Evolutionary conservation across 495 filamentous ascomycete species (phyloP), one percentile per base, ranked within the genome.

Genomic region (Aspergillus homomorphus): DNA sequence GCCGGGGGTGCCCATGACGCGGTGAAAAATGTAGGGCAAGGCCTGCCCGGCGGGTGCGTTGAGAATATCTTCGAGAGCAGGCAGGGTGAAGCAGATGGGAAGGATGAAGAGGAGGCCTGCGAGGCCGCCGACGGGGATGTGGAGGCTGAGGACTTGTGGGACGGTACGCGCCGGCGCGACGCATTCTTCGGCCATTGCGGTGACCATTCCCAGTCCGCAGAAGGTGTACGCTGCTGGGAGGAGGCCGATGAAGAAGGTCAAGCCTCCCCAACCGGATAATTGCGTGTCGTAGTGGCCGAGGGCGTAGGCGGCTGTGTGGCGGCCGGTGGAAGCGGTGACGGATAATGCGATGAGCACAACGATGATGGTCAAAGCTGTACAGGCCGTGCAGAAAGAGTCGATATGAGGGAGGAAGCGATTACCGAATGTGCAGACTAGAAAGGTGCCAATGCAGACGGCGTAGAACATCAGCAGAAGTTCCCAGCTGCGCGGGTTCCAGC

Each of bases 391-490:
- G 56, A 73, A 62, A 4, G 65, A 75, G 62, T 87, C 84, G 19
- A 87, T 66, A n/a, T 79, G 70, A 0, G 77, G 84, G 24, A 87
- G 71, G 61, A 75, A 80, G 19, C 72, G 71, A 63, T 87, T 86
- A 28, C 80, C 79, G 23, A 84, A 76, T 3, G 78, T 71, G 45
- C 81, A 86, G 60, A 87, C 77, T 20, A 75, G 49, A 24, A 84
- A 77, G 55, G 78, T 84, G 14, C 79, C 56, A 14, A 86, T 59
- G 1, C 81, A 83, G 57, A 86, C 71, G 20, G 69, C 84, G 58
- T 86, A 70, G 63, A 86, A 86, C 50, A 84, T 79, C 21, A 87
- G 67, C 53, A 84, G 81, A 42, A 86, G 69, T 65, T 87, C 84
- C 70, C 82, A 87, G 42, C 70, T 67, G 20, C 76, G 73, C 19